Percentiles rank a stretch among this genome's conserved stretches.
These are phyloP conservation scores for Penicillium sp. DNA, from an alignment of 2,329 filamentous ascomycete species.

Conservation along the genomic window DNA sequence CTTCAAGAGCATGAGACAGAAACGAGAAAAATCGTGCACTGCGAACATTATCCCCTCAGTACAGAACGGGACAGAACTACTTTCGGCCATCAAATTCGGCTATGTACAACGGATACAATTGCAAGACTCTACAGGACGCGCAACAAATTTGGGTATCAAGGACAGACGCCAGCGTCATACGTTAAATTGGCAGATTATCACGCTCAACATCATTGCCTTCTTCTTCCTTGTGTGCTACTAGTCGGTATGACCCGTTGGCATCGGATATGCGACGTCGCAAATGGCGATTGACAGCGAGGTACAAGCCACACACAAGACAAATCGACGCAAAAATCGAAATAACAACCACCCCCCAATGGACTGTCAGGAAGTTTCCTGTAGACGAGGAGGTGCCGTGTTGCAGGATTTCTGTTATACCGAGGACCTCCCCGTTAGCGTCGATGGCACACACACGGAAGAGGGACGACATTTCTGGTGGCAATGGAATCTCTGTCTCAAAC, in stretches of 20 bases:
- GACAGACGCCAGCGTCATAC: conserved; percentile 12
- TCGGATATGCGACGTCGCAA: neutral
- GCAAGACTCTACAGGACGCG: neutral
- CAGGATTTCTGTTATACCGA: conserved; percentile 24
- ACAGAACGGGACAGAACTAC: neutral
- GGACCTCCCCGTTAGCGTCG: conserved; percentile 17
- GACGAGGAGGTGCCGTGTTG: conserved; percentile 1
- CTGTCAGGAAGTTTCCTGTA: neutral
- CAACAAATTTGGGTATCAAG: conserved; percentile 6
- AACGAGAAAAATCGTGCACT: too few species aligned
- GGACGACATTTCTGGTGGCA: conserved; percentile 10
- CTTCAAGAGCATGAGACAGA: too few species aligned
- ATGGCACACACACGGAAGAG: conserved; percentile 26
- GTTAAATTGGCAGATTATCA: conserved; percentile 14
- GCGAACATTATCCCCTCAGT: too few species aligned
- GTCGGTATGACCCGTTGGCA: conserved; percentile 9
- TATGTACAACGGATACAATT: neutral
- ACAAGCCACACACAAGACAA: conserved; percentile 16
- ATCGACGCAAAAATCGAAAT: conserved; percentile 11
- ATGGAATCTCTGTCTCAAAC: conserved; percentile 25
- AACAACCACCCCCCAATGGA: conserved; percentile 4
- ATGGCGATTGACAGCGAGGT: conserved; percentile 11
- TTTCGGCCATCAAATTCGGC: neutral
- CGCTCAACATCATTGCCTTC: conserved; percentile 8
- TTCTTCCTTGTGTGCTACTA: conserved; percentile 16